Evolutionary conservation across 805 yeast species (phyloP), one percentile per base, ranked within the genome.

Genomic region (Pichia phayaonensis): DNA sequence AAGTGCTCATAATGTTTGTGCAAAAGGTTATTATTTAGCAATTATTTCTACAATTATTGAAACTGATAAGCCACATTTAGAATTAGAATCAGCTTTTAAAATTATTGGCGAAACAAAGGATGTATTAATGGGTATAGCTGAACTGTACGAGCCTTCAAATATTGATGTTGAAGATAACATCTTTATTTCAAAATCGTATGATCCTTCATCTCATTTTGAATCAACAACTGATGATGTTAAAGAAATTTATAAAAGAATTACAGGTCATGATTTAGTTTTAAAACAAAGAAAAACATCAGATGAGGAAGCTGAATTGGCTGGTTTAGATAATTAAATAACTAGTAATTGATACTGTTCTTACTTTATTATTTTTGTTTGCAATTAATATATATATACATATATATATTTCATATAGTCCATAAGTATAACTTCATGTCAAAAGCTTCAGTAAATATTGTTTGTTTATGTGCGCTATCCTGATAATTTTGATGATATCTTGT

Each of bases 151-250:
- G 68, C 98, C 99, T 15, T 64, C 72, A 13, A 85, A 79, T 39
- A 95, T 89, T 64, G 99, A 99, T 12, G 72, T 84, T 18, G 72
- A 76, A 54, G 90, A 86, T 66, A 81, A 84, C 51, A 81, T 94
- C 46, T 94, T 71, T 69, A 75, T 94, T 51, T 89, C 97, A 39
- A 86, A 79, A 71, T 86, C 95, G 52, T 94, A 90, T 66, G 99
- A 94, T 66, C 85, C 98, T 1, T 77, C 95, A 11, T 89, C 97
- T 11, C 99, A 94, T 71, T 94, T 94, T 66, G 99, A 94, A 70
- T 73, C 90, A 42, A 86, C 96, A 61, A 94, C 99, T 40, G 98
- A 94, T 66, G 98, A 94, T 67, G 95, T 94, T 59, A 90, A 89
- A 70, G 97, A 92, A 67, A 77, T 94, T 48, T 94, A 94, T 69